These are phyloP conservation scores for Pythium apleroticum DNA, from an alignment of 352 stramenopile species.

Conservation along the genomic window DNA sequence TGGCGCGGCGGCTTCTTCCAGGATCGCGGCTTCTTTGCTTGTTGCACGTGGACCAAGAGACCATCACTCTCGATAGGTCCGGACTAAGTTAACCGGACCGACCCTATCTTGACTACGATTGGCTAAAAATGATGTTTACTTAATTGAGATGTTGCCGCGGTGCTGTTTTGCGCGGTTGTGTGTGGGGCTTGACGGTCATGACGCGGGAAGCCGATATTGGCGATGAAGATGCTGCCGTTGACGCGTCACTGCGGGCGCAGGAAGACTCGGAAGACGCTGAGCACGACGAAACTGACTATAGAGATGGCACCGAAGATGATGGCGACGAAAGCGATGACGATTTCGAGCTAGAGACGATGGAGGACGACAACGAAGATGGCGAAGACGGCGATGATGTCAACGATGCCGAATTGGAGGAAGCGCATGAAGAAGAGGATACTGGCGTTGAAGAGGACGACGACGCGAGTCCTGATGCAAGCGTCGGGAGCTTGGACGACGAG, in stretches of 20 bases:
- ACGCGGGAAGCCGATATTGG: constrained; percentile 5
- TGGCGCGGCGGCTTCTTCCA: not conserved
- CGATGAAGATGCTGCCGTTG: not conserved
- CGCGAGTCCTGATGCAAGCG: not conserved
- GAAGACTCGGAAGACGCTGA: not conserved
- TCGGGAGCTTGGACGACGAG: constrained; percentile 1
- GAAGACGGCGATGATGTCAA: not conserved
- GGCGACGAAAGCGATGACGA: constrained; percentile 25
- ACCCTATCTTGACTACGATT: not conserved
- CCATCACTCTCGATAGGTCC: not conserved
- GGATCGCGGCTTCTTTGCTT: not conserved
- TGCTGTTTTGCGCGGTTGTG: not conserved
- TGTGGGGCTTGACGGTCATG: constrained; percentile 5
- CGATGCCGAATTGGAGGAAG: constrained; percentile 8
- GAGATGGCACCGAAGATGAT: constrained; percentile 12
- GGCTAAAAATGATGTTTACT: constrained; percentile 14
- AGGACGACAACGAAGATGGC: constrained; percentile 26
- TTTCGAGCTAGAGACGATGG: constrained; percentile 28
- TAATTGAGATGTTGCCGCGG: constrained; percentile 11
- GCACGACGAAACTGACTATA: not conserved
- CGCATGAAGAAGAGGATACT: constrained; percentile 4
- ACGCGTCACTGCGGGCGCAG: constrained; percentile 1
- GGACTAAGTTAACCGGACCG: not conserved
- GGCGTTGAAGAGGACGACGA: constrained; percentile 8
- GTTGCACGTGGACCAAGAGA: not conserved